Conservation (phyloP, 441 rosid species). For the Euphorbia corollata region DNA sequence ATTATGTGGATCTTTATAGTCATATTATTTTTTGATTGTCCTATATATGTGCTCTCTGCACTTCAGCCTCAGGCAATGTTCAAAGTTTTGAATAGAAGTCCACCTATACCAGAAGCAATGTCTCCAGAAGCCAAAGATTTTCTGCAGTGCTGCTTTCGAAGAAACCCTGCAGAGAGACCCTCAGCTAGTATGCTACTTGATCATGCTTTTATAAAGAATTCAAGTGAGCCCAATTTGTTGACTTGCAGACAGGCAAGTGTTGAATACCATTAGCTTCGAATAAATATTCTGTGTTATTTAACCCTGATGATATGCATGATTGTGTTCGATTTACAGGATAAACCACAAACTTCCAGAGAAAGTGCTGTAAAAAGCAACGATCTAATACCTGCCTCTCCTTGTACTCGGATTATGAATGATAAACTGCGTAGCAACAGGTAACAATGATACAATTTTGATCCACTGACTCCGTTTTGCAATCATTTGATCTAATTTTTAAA, state of each 20-base stretch:
- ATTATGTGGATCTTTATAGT: not conserved
- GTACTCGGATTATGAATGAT: slow-evolving; percentile 10
- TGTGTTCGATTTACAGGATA: slow-evolving; percentile 25
- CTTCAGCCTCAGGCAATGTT: slow-evolving; percentile 92
- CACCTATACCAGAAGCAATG: slow-evolving; percentile 64
- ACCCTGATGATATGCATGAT: not conserved
- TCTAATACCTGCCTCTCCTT: slow-evolving; percentile 14
- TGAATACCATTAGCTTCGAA: not conserved
- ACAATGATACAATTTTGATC: not conserved
- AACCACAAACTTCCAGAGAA: slow-evolving; percentile 20
- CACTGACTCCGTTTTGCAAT: not conserved
- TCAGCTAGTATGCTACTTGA: slow-evolving; percentile 64
- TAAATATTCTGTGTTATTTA: not conserved
- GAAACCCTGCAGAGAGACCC: slow-evolving; percentile 88
- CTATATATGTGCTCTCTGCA: too few relatives aligned
- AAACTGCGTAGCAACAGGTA: slow-evolving; percentile 24
- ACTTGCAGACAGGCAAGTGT: slow-evolving; percentile 24
- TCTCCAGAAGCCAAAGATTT: slow-evolving; percentile 84
- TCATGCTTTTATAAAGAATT: slow-evolving; percentile 50
- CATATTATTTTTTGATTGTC: not conserved
- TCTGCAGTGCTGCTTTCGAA: slow-evolving; percentile 56
- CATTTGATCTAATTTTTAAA: slow-evolving; percentile 1
- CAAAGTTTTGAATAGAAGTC: slow-evolving; percentile 74
- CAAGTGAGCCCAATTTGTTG: slow-evolving; percentile 27
- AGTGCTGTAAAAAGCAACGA: slow-evolving; percentile 16